Evolutionary conservation across 495 filamentous ascomycete genomes (phyloP).

Genomic region (Xylaria nigripes): DNA sequence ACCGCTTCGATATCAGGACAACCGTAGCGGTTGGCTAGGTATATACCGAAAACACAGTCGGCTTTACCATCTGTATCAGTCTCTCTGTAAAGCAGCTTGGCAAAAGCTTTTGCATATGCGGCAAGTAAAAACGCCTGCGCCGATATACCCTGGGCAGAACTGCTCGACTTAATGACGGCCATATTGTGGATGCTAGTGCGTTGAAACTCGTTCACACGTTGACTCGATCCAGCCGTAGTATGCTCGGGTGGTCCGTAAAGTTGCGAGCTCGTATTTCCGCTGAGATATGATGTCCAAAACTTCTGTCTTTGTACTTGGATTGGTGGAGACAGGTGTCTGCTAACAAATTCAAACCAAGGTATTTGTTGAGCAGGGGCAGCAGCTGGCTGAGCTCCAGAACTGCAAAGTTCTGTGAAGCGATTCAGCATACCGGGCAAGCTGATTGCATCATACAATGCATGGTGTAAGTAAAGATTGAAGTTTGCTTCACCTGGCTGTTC

Average conservation of each 20-base stretch:
- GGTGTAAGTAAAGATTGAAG: slow-evolving; percentile 51
- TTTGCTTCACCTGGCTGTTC: slow-evolving; percentile 10
- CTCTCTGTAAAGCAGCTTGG: neutral
- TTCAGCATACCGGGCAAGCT: slow-evolving; percentile 49
- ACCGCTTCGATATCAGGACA: slow-evolving; percentile 11
- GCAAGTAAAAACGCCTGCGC: slow-evolving; percentile 39
- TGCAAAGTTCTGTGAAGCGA: slow-evolving; percentile 22
- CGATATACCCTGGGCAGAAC: slow-evolving; percentile 25
- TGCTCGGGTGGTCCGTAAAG: neutral
- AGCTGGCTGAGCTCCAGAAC: neutral
- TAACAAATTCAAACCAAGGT: slow-evolving; percentile 20
- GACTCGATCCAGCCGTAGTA: neutral
- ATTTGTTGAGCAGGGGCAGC: neutral
- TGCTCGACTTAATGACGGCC: slow-evolving; percentile 5
- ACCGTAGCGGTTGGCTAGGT: slow-evolving; percentile 35
- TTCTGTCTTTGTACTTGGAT: slow-evolving; percentile 14
- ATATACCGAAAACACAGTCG: slow-evolving; percentile 36
- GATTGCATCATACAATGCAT: slow-evolving; percentile 72
- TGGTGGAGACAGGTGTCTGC: slow-evolving; percentile 3
- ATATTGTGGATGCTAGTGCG: slow-evolving; percentile 16
- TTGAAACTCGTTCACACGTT: slow-evolving; percentile 9
- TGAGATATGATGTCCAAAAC: slow-evolving; percentile 53
- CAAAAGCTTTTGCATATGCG: slow-evolving; percentile 26
- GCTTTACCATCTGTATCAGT: neutral
- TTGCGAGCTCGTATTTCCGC: slow-evolving; percentile 6